Conservation (phyloP, 129 eudicot genomes). For the Lonicera japonica region DNA sequence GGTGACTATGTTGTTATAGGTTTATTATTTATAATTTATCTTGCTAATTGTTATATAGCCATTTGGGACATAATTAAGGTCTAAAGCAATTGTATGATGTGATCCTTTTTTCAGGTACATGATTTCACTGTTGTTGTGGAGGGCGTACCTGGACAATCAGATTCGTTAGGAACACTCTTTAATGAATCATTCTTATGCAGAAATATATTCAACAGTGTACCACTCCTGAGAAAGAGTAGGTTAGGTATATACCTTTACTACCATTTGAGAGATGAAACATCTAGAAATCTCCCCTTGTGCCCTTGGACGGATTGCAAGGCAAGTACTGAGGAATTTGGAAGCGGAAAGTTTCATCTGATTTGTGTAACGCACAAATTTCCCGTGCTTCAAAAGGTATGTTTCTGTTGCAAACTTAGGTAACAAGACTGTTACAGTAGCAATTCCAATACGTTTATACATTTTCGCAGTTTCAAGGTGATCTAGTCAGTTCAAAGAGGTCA, state of each 20-base stretch:
- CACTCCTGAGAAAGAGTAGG: constrained; percentile 18
- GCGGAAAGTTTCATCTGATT: constrained; percentile 68
- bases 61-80: not conserved
- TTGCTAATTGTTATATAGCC: constrained; percentile 1
- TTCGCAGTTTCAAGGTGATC: constrained; percentile 53
- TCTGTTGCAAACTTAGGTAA: constrained; percentile 2
- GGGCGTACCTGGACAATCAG: constrained; percentile 30
- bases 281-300: constrained; percentile 23
- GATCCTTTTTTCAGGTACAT: constrained; percentile 40
- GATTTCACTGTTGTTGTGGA: constrained; percentile 61
- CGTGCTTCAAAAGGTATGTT: constrained; percentile 49
- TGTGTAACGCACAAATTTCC: constrained; percentile 66
- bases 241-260: constrained; percentile 33
- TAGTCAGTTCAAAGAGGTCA: constrained; percentile 31
- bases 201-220: constrained; percentile 43
- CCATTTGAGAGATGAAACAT: constrained; percentile 24
- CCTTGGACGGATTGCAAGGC: constrained; percentile 23
- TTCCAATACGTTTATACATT: constrained; percentile 7
- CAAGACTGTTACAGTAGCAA: not conserved
- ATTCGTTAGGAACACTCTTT: constrained; percentile 20
- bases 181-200: constrained; percentile 53
- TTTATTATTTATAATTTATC: not conserved
- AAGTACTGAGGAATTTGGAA: constrained; percentile 32
- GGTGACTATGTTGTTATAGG: constrained; percentile 28
- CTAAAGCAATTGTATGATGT: not conserved